Base-by-base conservation (phyloP, 176 grass and related monocot species). In the Dendrocalamus sinicus region DNA sequence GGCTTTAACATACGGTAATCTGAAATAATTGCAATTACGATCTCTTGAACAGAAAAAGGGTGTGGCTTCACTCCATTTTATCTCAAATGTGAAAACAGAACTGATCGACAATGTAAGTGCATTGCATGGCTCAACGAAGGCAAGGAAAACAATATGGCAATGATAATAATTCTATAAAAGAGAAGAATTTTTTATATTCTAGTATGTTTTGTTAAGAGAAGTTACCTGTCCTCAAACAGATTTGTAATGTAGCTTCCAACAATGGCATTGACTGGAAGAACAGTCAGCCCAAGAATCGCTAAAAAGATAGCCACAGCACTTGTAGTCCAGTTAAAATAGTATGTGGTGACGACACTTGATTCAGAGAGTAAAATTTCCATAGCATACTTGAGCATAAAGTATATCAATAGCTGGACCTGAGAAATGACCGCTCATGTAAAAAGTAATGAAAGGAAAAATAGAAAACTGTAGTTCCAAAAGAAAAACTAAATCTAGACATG, bases 361-460 rank as follows among this genome's bases (percentile, higher is more conserved):
- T 98, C 96, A 3, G 93, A 91, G 17, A 99, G 86, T 91, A 99
- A 83, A 59, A 99, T 96, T 87, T 99, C 96, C 96, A 99, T 99
- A 8, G 96, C 96, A 24, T 95, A 99, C 78, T 98, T 98, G 78
- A 98, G 91, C 93, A 99, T 99, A 47, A 99, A 99, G 78, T 99
- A 98, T 85, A 94, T 99, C 82, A 99, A 86, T 72, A 99, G 78
- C 61, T 96, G 96, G 75, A 92, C 91, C 96, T 99, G 87, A 81
- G 28, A 90, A 74, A 86, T 19, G 59, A 78, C 0, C 22, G 19
- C 12, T 30, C 30, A 44, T 59, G 2, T 67, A 73, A 58, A 73
- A 58, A 67, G 52, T 67, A 62, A 77, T 53, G 44, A 16, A 46
- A 47, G 24, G 7, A 73, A 86, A 60, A 22, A 78, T 28, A 89